Percentiles rank a stretch among this genome's conserved stretches.
phyloP scores from a whole-genome alignment of 768 basidiomycete species.

The Mrakia hoshinonis region DNA sequence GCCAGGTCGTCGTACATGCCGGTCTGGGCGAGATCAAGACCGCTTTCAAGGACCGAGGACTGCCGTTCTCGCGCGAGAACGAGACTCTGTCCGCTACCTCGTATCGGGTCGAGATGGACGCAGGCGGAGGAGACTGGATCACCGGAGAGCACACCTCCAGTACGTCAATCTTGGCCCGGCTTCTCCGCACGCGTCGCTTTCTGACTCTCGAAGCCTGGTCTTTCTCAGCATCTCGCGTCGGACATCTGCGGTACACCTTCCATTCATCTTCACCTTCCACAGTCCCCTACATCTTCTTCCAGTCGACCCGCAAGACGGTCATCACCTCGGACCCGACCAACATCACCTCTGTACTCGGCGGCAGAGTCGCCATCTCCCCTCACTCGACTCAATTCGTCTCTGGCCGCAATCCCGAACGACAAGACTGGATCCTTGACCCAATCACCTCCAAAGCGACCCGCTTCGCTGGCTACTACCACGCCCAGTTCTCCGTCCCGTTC shows the following conservation, averaged over 20 bases:
- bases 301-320: constrained; percentile 57
- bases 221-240: constrained; percentile 59
- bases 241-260: constrained; percentile 65
- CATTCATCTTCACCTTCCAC: constrained; percentile 33
- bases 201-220: background rate
- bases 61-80: constrained; percentile 49
- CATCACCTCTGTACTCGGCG: constrained; percentile 52
- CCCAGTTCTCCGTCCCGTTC: constrained; percentile 42
- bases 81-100: constrained; percentile 52
- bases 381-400: constrained; percentile 47
- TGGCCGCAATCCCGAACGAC: constrained; percentile 59
- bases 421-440: constrained; percentile 62
- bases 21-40: constrained; percentile 48
- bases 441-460: constrained; percentile 35
- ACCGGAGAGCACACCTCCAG: constrained; percentile 34
- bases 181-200: background rate
- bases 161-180: constrained; percentile 10
- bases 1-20: constrained; percentile 45
- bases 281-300: constrained; percentile 55
- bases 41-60: constrained; percentile 44
- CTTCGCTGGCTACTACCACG: constrained; percentile 48
- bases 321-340: constrained; percentile 49
- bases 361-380: constrained; percentile 45
- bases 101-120: constrained; percentile 55
- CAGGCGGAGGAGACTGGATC: constrained; percentile 40